Percentiles rank a stretch among this genome's conserved stretches.
Evolutionary conservation across 371 early-diverging fungal species (phyloP).

Genomic region (Apophysomyces elegans): DNA sequence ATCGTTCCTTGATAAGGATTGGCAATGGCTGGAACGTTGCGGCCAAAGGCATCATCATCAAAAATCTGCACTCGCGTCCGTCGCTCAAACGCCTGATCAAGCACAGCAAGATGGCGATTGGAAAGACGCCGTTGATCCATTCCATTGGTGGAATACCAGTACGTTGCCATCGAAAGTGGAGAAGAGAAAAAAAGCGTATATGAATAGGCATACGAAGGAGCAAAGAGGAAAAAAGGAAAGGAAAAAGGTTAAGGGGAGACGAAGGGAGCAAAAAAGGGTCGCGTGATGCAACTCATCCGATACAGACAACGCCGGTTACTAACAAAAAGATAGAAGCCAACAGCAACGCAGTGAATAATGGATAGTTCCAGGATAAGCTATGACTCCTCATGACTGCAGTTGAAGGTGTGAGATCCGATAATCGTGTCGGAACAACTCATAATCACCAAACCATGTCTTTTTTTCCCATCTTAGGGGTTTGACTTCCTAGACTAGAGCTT

Average conservation of each 20-base stretch:
- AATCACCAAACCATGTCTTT: too few relatives aligned
- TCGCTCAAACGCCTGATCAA: constrained; percentile 37
- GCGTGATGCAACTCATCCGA: constrained; percentile 2
- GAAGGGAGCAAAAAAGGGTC: constrained; percentile 12
- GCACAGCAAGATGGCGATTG: constrained; percentile 24
- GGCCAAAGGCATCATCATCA: constrained; percentile 47
- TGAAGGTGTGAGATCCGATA: background rate
- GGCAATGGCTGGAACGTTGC: constrained; percentile 38
- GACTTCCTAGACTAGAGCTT: too few relatives aligned
- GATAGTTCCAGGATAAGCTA: background rate
- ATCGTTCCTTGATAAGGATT: constrained; percentile 38
- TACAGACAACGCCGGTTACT: background rate
- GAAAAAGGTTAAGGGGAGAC: constrained; percentile 10
- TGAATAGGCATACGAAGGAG: constrained; percentile 1
- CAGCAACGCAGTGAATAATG: background rate
- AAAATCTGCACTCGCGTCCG: constrained; percentile 33
- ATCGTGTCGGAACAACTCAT: too few relatives aligned
- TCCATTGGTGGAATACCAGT: constrained; percentile 44
- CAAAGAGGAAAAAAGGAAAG: background rate
- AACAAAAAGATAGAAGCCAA: background rate
- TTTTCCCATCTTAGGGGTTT: too few relatives aligned
- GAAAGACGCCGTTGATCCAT: constrained; percentile 28
- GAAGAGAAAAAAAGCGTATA: constrained; percentile 5
- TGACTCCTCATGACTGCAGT: background rate
- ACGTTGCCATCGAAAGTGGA: constrained; percentile 18